Percentiles rank a stretch among this genome's conserved stretches.
Conservation (phyloP, 345 rosid species). For the Cardamine resedifolia region DNA sequence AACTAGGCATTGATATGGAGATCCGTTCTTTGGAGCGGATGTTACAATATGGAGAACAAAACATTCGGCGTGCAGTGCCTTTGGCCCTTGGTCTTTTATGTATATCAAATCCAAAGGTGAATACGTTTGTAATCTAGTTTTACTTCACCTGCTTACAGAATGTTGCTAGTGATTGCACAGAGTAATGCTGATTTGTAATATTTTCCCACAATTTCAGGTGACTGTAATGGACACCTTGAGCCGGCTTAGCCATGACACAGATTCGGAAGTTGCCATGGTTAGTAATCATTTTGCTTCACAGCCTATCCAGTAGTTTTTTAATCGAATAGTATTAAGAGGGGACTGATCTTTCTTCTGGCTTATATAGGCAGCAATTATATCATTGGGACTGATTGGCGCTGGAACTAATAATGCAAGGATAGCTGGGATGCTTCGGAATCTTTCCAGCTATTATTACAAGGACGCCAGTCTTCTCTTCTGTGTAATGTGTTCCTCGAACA, state of each 20-base stretch:
- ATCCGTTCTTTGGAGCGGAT: conserved; percentile 93
- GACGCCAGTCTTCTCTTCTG: conserved; percentile 89
- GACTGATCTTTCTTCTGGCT: conserved; percentile 28
- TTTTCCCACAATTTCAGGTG: conserved; percentile 50
- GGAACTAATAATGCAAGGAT: conserved; percentile 98
- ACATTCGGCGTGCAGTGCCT: conserved; percentile 91
- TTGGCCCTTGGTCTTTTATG: conserved; percentile 97
- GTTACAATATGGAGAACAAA: conserved; percentile 93
- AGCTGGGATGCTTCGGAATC: conserved; percentile 97
- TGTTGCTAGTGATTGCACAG: not conserved
- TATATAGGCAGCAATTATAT: conserved; percentile 82
- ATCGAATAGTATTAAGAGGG: not conserved
- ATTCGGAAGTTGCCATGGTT: conserved; percentile 98
- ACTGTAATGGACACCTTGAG: conserved; percentile 97
- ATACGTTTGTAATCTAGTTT: conserved; percentile 20
- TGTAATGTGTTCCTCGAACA: conserved; percentile 48
- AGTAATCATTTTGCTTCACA: conserved; percentile 26
- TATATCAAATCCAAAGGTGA: conserved; percentile 93
- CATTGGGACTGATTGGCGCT: conserved; percentile 92
- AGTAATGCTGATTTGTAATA: conserved; percentile 1
- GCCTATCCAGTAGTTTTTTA: not conserved
- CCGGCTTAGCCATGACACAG: conserved; percentile 96
- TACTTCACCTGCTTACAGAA: conserved; percentile 7
- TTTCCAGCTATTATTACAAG: conserved; percentile 92
- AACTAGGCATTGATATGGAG: conserved; percentile 93